A percentile compares a stretch with the other conserved stretches of the same genome.
phyloP scores from a whole-genome alignment of 345 rosid genomes.

The Brassica carinata region DNA sequence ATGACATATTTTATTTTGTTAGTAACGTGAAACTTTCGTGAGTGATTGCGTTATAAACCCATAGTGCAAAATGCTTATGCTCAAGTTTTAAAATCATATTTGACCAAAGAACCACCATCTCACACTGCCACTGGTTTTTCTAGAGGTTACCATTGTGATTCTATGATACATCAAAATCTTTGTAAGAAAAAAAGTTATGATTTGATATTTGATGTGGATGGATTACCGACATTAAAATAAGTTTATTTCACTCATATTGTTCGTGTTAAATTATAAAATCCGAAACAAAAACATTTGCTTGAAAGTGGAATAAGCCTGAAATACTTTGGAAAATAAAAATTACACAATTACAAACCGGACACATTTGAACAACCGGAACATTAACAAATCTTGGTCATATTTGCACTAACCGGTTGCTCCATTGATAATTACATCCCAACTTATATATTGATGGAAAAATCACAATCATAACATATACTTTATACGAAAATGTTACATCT shows the following conservation, averaged over 20 bases:
- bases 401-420: constrained; percentile 27
- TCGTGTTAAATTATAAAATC: background rate
- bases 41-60: constrained; percentile 5
- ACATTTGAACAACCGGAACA: background rate
- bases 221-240: background rate
- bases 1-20: constrained; percentile 5
- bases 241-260: background rate
- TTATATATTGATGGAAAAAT: constrained; percentile 25
- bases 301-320: constrained; percentile 3
- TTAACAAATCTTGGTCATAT: background rate
- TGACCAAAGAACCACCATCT: constrained; percentile 4
- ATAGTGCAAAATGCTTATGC: background rate
- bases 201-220: background rate
- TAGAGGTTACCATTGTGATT: background rate
- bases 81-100: background rate
- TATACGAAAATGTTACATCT: background rate
- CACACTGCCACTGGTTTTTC: background rate
- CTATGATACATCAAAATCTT: background rate
- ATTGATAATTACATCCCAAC: constrained; percentile 33
- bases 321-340: background rate
- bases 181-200: background rate
- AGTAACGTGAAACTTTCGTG: constrained; percentile 28
- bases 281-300: background rate
- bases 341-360: background rate
- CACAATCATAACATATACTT: constrained; percentile 9